Evolutionary conservation across 1,284 basidiomycete species (phyloP).

Genomic region (Cryptococcus sp.): DNA sequence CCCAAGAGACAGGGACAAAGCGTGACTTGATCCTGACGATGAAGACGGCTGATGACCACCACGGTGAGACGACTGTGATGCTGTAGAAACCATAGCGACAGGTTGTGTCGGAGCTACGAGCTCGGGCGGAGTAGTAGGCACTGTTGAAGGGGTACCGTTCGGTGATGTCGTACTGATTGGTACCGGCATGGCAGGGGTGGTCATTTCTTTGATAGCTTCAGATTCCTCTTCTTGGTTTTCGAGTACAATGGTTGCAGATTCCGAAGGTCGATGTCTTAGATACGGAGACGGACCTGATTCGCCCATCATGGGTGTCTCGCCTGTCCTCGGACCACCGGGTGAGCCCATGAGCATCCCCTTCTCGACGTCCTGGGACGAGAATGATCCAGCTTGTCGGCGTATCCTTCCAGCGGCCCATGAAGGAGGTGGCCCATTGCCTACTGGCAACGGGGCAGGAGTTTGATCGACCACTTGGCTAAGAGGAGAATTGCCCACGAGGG

Average conservation of each 20-base stretch:
- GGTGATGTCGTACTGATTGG: conserved; percentile 9
- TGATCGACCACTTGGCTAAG: conserved; percentile 22
- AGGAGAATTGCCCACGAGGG: conserved; percentile 21
- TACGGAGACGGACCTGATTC: conserved; percentile 9
- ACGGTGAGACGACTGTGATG: conserved; percentile 20
- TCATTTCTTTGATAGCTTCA: conserved; percentile 18
- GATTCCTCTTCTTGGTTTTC: conserved; percentile 22
- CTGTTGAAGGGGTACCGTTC: conserved; percentile 13
- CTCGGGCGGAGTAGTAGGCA: conserved; percentile 24
- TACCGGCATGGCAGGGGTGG: not conserved
- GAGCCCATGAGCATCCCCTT: conserved; percentile 75
- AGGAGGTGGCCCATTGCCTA: conserved; percentile 6
- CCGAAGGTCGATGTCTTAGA: conserved; percentile 29
- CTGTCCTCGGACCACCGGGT: conserved; percentile 20
- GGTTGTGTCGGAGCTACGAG: conserved; percentile 12
- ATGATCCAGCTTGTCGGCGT: conserved; percentile 86
- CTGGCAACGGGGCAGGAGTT: conserved; percentile 36
- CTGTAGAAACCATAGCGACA: conserved; percentile 24
- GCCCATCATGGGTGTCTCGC: conserved; percentile 2
- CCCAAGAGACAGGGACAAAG: conserved; percentile 18
- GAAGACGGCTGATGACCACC: conserved; percentile 39
- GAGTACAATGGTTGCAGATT: conserved; percentile 26
- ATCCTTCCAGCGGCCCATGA: conserved; percentile 26
- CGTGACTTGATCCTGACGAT: conserved; percentile 40
- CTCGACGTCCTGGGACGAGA: conserved; percentile 87